A percentile compares a stretch with the other conserved stretches of the same genome.
Evolutionary conservation across 345 rosid genomes (phyloP).

Genomic region (Brassica juncea): DNA sequence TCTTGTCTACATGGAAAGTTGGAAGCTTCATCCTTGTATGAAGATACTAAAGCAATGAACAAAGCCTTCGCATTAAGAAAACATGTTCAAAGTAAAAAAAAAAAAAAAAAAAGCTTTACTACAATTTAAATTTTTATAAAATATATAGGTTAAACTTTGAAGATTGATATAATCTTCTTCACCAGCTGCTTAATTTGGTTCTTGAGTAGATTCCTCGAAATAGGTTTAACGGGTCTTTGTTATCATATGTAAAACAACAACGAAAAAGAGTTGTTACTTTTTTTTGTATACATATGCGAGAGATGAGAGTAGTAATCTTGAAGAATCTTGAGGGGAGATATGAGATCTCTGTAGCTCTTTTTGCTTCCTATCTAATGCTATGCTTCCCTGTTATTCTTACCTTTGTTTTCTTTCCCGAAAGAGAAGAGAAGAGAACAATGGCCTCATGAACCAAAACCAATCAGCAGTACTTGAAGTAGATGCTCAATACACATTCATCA

Average conservation of each 20-base stretch:
- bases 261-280: background rate
- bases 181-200: background rate
- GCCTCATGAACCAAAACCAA: slow-evolving; percentile 5
- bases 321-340: slow-evolving; percentile 3
- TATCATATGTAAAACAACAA: slow-evolving; percentile 6
- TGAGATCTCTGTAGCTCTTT: slow-evolving; percentile 18
- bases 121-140: background rate
- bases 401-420: background rate
- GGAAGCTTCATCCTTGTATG: background rate
- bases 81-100: background rate
- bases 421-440: slow-evolving; percentile 8
- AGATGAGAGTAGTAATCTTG: background rate
- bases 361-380: slow-evolving; percentile 39
- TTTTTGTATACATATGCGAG: slow-evolving; percentile 17
- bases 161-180: slow-evolving; percentile 11
- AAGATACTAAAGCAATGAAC: background rate
- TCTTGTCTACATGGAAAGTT: background rate
- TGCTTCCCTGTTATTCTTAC: slow-evolving; percentile 22
- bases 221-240: background rate
- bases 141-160: background rate
- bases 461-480: slow-evolving; percentile 15
- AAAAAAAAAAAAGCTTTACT: background rate
- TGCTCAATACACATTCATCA: slow-evolving; percentile 21
- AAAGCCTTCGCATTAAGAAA: background rate
- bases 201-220: background rate